phyloP scores from a whole-genome alignment of 2,329 filamentous ascomycete species.

The Massarina eburnea region DNA sequence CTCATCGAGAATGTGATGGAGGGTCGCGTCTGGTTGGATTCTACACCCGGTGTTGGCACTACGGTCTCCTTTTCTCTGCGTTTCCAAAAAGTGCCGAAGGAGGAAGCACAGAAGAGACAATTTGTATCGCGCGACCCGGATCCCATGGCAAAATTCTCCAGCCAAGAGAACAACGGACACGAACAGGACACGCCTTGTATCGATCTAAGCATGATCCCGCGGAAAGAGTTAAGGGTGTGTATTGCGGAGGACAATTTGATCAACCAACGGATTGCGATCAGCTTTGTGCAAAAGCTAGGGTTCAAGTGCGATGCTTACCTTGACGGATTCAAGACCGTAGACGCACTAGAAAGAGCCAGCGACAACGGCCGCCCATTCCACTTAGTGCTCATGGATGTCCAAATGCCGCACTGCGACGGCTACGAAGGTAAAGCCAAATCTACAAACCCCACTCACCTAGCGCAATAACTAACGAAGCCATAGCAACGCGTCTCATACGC shows the following conservation, averaged over 20 bases:
- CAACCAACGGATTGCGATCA: slow-evolving; percentile 91
- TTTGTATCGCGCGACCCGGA: slow-evolving; percentile 48
- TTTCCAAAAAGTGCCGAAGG: slow-evolving; percentile 77
- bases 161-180: slow-evolving; percentile 47
- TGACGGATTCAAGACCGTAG: slow-evolving; percentile 84
- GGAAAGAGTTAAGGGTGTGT: slow-evolving; percentile 80
- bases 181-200: slow-evolving; percentile 38
- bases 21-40: slow-evolving; percentile 80
- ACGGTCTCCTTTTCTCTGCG: slow-evolving; percentile 78
- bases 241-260: slow-evolving; percentile 95
- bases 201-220: slow-evolving; percentile 68
- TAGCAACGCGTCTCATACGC: slow-evolving; percentile 77
- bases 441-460: background rate
- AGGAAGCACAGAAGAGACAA: slow-evolving; percentile 52
- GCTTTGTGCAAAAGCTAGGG: slow-evolving; percentile 83
- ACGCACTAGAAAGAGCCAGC: slow-evolving; percentile 75
- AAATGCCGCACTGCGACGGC: slow-evolving; percentile 92
- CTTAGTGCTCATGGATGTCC: slow-evolving; percentile 91
- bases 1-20: slow-evolving; percentile 92
- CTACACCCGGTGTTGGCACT: slow-evolving; percentile 69
- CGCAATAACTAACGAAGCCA: slow-evolving; percentile 12
- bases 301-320: slow-evolving; percentile 87
- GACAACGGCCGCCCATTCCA: slow-evolving; percentile 78
- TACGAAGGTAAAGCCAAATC: slow-evolving; percentile 61
- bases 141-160: slow-evolving; percentile 60